Evolutionary conservation across 1,284 basidiomycete species (phyloP).

Genomic region (Testicularia cyperi): DNA sequence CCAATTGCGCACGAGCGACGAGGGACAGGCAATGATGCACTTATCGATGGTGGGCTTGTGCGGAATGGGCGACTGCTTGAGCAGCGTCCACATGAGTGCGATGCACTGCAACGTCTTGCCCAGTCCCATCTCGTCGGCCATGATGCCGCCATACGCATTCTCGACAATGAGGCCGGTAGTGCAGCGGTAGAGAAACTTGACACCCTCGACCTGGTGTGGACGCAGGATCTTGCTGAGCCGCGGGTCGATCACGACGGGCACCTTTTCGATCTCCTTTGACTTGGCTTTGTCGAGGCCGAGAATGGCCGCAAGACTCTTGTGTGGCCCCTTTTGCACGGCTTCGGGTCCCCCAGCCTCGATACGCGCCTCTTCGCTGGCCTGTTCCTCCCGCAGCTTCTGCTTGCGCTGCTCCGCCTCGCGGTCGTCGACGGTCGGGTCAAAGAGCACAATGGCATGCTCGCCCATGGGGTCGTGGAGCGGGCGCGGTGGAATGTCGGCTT

Average conservation of each 20-base stretch:
- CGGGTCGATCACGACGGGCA: slow-evolving; percentile 96
- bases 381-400: slow-evolving; percentile 28
- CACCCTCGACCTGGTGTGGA: slow-evolving; percentile 66
- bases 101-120: slow-evolving; percentile 94
- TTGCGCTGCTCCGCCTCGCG: slow-evolving; percentile 48
- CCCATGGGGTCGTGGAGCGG: slow-evolving; percentile 95
- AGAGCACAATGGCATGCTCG: slow-evolving; percentile 95
- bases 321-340: slow-evolving; percentile 66
- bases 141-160: slow-evolving; percentile 95
- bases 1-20: slow-evolving; percentile 96
- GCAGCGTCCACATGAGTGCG: slow-evolving; percentile 89
- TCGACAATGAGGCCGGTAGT: slow-evolving; percentile 90
- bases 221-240: slow-evolving; percentile 68
- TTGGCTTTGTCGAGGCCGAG: slow-evolving; percentile 67
- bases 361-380: slow-evolving; percentile 25
- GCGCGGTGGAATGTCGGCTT: slow-evolving; percentile 79
- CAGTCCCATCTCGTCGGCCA: slow-evolving; percentile 97
- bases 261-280: slow-evolving; percentile 67
- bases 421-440: slow-evolving; percentile 90
- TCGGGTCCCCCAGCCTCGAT: slow-evolving; percentile 31
- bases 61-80: slow-evolving; percentile 89
- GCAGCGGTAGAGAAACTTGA: slow-evolving; percentile 95
- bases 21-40: slow-evolving; percentile 95
- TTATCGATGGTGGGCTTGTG: slow-evolving; percentile 90
- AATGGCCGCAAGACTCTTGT: slow-evolving; percentile 83